Conservation (phyloP, 306 rosid genomes). For the Carpinus viminea region DNA sequence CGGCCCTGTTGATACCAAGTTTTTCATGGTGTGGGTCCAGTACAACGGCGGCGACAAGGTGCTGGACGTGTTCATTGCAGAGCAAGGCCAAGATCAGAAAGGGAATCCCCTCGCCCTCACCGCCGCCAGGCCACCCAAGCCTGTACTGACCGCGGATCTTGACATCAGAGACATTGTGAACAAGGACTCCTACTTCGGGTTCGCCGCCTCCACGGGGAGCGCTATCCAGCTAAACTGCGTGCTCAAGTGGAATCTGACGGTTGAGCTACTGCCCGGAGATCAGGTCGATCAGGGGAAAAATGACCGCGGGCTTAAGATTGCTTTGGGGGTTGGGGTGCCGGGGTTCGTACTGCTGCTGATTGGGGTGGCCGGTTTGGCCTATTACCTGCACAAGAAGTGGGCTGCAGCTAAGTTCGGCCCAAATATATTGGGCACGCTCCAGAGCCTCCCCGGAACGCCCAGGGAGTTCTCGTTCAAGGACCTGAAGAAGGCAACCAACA, state of each 20-base stretch:
- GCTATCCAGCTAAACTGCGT: constrained; percentile 54
- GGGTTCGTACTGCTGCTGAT: constrained; percentile 13
- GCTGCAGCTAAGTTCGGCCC: constrained; percentile 23
- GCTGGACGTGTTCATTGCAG: constrained; percentile 44
- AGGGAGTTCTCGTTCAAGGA: constrained; percentile 58
- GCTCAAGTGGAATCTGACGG: constrained; percentile 64
- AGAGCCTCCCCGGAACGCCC: constrained; percentile 72
- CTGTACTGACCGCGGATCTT: constrained; percentile 37
- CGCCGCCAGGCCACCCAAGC: constrained; percentile 36
- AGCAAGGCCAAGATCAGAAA: constrained; percentile 13
- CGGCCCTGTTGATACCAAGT: constrained; percentile 32
- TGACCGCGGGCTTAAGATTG: constrained; percentile 24
- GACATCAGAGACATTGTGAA: constrained; percentile 35
- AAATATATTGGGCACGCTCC: constrained; percentile 57
- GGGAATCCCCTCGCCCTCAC: constrained; percentile 9
- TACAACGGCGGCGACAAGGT: constrained; percentile 43
- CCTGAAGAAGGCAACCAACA: constrained; percentile 67
- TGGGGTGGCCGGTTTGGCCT: constrained; percentile 24
- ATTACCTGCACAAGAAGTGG: constrained; percentile 19
- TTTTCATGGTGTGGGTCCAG: constrained; percentile 54
- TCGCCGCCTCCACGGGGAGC: constrained; percentile 68
- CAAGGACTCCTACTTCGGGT: constrained; percentile 54
- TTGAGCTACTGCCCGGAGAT: constrained; percentile 31
- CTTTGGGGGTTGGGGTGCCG: constrained; percentile 50
- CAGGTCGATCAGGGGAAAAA: not conserved